phyloP scores from a whole-genome alignment of 2,329 filamentous ascomycete genomes.

The Metarhizium humberi region DNA sequence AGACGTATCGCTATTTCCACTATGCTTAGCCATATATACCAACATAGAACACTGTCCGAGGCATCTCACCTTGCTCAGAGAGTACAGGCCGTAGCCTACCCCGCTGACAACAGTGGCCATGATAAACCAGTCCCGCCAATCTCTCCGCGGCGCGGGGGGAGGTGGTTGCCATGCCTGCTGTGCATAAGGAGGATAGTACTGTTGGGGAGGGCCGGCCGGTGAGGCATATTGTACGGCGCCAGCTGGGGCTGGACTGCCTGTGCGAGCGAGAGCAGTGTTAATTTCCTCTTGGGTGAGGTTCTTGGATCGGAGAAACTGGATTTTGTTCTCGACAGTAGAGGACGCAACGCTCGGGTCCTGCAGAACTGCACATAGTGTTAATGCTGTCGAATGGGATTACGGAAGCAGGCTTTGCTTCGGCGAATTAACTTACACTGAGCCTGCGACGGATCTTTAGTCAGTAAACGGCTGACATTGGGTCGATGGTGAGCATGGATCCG shows the following conservation, averaged over 20 bases:
- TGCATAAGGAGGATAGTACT: slow-evolving; percentile 38
- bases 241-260: slow-evolving; percentile 42
- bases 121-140: slow-evolving; percentile 99
- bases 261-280: slow-evolving; percentile 69
- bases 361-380: slow-evolving; percentile 51
- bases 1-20: slow-evolving; percentile 65
- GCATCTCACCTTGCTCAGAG: slow-evolving; percentile 66
- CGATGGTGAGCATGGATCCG: neutral
- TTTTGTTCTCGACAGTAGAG: slow-evolving; percentile 84
- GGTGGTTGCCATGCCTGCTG: slow-evolving; percentile 50
- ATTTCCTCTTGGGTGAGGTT: slow-evolving; percentile 96
- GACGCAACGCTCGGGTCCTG: slow-evolving; percentile 87
- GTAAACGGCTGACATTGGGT: neutral
- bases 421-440: slow-evolving; percentile 31
- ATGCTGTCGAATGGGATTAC: neutral
- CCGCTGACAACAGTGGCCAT: slow-evolving; percentile 94
- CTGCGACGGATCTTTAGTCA: slow-evolving; percentile 15
- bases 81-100: slow-evolving; percentile 80
- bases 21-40: neutral
- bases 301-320: slow-evolving; percentile 91
- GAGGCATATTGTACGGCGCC: slow-evolving; percentile 34
- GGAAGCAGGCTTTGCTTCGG: neutral
- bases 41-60: neutral
- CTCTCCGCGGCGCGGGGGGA: slow-evolving; percentile 60
- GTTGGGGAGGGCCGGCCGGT: slow-evolving; percentile 31